Evolutionary conservation across 208 protist species (phyloP).

Genomic region (Angomonas deanei): DNA sequence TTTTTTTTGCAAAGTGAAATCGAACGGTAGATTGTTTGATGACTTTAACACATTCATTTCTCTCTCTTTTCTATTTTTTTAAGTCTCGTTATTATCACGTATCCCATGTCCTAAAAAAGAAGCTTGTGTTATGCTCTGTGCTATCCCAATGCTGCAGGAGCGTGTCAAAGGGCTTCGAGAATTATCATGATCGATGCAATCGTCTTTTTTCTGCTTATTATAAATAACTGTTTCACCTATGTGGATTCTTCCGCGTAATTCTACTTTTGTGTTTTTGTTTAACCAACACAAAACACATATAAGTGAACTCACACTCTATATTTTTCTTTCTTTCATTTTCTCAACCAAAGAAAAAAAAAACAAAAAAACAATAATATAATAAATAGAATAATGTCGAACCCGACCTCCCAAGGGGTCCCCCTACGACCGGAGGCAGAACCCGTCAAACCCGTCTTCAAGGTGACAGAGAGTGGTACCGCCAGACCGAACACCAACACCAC

Average conservation of each 20-base stretch:
- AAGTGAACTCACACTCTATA: too few relatives aligned
- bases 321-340: background rate
- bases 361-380: background rate
- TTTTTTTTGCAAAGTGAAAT: background rate
- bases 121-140: slow-evolving; percentile 4
- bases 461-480: background rate
- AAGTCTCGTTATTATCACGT: background rate
- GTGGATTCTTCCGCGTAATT: too few relatives aligned
- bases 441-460: background rate
- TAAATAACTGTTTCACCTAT: too few relatives aligned
- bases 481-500: background rate
- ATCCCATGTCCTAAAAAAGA: background rate
- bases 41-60: background rate
- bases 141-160: slow-evolving; percentile 2
- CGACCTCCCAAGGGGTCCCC: background rate
- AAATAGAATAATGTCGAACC: background rate
- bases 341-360: background rate
- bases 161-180: slow-evolving; percentile 4
- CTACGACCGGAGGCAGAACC: background rate
- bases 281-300: too few relatives aligned
- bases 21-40: background rate
- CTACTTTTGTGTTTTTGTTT: too few relatives aligned
- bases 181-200: background rate
- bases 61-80: background rate
- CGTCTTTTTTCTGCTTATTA: background rate